A percentile compares a stretch with the other conserved stretches of the same genome.
These are phyloP conservation scores for Xerocomus potaroensis DNA, from an alignment of 768 basidiomycete species.

Conservation along the genomic window DNA sequence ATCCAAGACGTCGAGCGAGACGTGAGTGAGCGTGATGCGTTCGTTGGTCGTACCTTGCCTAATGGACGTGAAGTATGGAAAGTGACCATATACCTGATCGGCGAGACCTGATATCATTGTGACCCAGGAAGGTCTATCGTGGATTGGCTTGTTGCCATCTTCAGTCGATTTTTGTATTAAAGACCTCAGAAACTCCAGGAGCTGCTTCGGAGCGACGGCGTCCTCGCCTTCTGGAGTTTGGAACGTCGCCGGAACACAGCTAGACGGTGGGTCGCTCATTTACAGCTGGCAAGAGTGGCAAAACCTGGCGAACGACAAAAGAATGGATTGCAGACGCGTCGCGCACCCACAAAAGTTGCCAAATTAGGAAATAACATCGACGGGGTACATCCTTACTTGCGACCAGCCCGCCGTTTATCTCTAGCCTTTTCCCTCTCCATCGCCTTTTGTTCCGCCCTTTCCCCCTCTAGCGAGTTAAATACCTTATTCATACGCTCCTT, in stretches of 20 bases:
- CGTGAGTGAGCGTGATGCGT: conserved; percentile 50
- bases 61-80: conserved; percentile 50
- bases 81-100: conserved; percentile 48
- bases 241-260: conserved; percentile 28
- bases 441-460: conserved; percentile 92
- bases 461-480: conserved; percentile 71
- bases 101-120: conserved; percentile 48
- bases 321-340: conserved; percentile 4
- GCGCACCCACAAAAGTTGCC: background rate
- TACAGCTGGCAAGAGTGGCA: background rate
- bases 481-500: conserved; percentile 81
- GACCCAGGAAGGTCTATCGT: conserved; percentile 44
- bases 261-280: conserved; percentile 28
- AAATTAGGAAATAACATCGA: conserved; percentile 5
- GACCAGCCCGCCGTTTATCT: conserved; percentile 73
- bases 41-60: conserved; percentile 55
- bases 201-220: conserved; percentile 32
- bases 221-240: conserved; percentile 27
- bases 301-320: too few relatives aligned
- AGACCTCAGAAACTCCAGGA: conserved; percentile 41
- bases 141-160: conserved; percentile 28
- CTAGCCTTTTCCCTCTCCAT: conserved; percentile 79
- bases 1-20: conserved; percentile 51
- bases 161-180: conserved; percentile 34
- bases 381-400: conserved; percentile 43